Evolutionary conservation across 2,329 filamentous ascomycete species (phyloP).

Genomic region (Zarea fungicola): DNA sequence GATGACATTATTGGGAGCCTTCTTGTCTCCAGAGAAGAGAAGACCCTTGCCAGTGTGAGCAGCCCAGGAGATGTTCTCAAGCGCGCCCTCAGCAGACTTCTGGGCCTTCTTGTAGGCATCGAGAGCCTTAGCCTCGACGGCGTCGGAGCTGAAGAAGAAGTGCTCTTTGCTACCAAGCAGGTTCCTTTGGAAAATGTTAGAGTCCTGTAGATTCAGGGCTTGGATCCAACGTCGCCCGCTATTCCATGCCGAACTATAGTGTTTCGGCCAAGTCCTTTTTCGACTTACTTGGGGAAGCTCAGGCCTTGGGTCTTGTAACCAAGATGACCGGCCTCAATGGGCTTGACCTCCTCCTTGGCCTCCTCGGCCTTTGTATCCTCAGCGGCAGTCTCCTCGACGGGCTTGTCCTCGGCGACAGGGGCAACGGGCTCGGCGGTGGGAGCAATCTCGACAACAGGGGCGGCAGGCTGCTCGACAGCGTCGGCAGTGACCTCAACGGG

Average conservation of each 20-base stretch:
- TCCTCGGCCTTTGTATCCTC: slow-evolving; percentile 34
- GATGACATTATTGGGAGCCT: slow-evolving; percentile 72
- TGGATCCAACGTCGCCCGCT: too few relatives aligned
- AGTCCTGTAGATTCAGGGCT: too few relatives aligned
- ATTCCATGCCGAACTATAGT: not conserved
- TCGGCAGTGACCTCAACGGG: slow-evolving; percentile 56
- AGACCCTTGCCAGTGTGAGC: slow-evolving; percentile 93
- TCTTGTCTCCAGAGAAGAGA: slow-evolving; percentile 86
- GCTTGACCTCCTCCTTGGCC: slow-evolving; percentile 52
- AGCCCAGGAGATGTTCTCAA: slow-evolving; percentile 83
- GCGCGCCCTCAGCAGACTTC: slow-evolving; percentile 70
- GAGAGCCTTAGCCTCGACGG: slow-evolving; percentile 69
- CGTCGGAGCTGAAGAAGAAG: slow-evolving; percentile 78
- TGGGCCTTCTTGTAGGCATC: slow-evolving; percentile 76
- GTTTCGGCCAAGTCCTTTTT: too few relatives aligned
- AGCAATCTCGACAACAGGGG: slow-evolving; percentile 23
- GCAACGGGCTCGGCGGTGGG: slow-evolving; percentile 24
- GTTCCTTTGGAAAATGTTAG: slow-evolving; percentile 50
- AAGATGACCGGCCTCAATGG: slow-evolving; percentile 76
- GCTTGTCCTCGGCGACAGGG: slow-evolving; percentile 35
- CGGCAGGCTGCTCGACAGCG: slow-evolving; percentile 34
- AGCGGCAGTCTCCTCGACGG: slow-evolving; percentile 39
- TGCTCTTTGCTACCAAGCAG: slow-evolving; percentile 88
- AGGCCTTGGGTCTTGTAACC: slow-evolving; percentile 86
- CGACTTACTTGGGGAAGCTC: slow-evolving; percentile 79